Evolutionary conservation across 108 stramenopile species (phyloP), one percentile per base, ranked within the genome.

Genomic region (Skeletonema grethae): DNA sequence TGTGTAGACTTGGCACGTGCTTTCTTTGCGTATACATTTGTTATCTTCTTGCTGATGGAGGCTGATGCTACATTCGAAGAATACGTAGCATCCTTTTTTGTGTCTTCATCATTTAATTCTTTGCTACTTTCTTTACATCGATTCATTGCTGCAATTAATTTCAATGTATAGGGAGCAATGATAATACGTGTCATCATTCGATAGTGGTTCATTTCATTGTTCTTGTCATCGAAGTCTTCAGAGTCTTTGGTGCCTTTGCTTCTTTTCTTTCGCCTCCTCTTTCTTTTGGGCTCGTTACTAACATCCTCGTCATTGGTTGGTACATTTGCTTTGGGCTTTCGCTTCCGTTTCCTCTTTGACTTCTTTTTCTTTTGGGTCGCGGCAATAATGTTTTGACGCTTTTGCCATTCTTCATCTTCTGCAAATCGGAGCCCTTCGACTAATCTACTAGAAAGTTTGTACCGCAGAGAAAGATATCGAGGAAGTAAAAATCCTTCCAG

Each of bases 141-240:
- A 24, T 65, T 58, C 39, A 79, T 60, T 3, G 32, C 16, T 16
- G 28, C 59, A 63, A 74, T 69, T 18, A 66, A 38, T 20, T 28
- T 35, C 11, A 60, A 53, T 29, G 73, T 80, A 31, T 72, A 82
- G 8, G 81, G 81, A 53, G 81, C 81, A 36, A 82, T 35, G 35
- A 82, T 77, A 22, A 82, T 67, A 11, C 81, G 76, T n/a, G 60
- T 62, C 76, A 82, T 77, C 57, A 63, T 61, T 63, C 46, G 46
- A 45, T 79, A 50, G 43, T 77, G 68, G 38, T 50, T 65, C 56
- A 35, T 39, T 30, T 74, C 73, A 13, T 58, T 39, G 25, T 18
- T 58, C 29, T 55, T 34, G 29, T 30, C 50, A 24, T 53, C 22
- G 22, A 53, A 53, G 31, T 36, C 60, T 32, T 4, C 59, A 34